Conservation (phyloP, 306 rosid species). For the Lablab purpureus region DNA sequence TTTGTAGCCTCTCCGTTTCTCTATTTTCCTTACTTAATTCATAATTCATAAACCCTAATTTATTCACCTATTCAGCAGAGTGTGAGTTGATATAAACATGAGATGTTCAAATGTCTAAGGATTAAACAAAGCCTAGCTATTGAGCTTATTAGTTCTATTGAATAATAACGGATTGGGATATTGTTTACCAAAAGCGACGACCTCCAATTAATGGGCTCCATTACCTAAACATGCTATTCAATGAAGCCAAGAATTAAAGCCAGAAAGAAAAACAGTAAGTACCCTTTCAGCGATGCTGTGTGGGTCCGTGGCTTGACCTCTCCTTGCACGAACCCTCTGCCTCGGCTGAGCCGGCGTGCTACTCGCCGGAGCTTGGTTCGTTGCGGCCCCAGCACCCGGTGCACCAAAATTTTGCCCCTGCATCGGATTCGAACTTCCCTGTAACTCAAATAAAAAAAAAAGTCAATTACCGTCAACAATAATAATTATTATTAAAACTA, state of each 20-base stretch:
- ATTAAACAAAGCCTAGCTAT: background rate
- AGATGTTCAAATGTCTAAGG: too few species aligned
- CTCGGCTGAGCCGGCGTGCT: constrained; percentile 70
- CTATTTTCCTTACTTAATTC: background rate
- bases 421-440: constrained; percentile 34
- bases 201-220: constrained; percentile 24
- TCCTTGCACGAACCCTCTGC: constrained; percentile 85
- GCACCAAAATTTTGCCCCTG: constrained; percentile 63
- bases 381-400: constrained; percentile 43
- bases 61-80: too few species aligned
- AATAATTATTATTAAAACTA: background rate
- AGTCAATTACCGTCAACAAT: background rate
- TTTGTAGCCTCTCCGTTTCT: background rate
- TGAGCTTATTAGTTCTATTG: background rate
- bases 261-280: constrained; percentile 34
- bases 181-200: constrained; percentile 36
- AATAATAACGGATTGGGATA: background rate
- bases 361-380: constrained; percentile 61
- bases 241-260: constrained; percentile 23
- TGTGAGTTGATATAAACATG: too few species aligned
- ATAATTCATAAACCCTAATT: constrained; percentile 3
- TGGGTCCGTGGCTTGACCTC: constrained; percentile 99
- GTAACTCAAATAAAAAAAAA: background rate
- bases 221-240: constrained; percentile 42
- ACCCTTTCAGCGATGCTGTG: constrained; percentile 96